Evolutionary conservation across 371 early-diverging fungal species (phyloP), one percentile per base, ranked within the genome.

Genomic region (Mucor mucedo): DNA sequence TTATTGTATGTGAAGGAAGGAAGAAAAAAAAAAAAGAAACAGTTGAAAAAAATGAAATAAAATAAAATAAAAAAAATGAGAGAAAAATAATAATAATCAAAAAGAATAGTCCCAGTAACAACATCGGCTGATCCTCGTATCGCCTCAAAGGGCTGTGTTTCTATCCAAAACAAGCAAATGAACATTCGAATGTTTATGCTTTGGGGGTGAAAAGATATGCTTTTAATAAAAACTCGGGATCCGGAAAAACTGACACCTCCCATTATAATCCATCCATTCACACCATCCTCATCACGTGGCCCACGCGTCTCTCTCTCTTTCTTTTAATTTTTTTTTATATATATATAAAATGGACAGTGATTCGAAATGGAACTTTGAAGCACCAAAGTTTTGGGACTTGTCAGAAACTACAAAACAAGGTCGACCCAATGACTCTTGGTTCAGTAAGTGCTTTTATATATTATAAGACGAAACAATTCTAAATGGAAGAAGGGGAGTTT

Each of bases 361-460:
- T 35, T 50, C 57, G 4, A 54, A 52, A 45, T 68, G 63, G 60
- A 63, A 63, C 3, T 68, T 68, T 50, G 52, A 59, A 28, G 55
- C 59, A 13, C 68, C 63, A 41, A 41, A 68, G 39, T 63, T 55
- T 39, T 68, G 68, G 68, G 63, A 68, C 55, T 49, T 68, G 14
- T 41, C 63, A 7, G 50, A 39, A 8, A 13, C 21, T 6, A 28
- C 44, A 10, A n/a, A 13, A 9, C 38, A 58, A 45, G n/a, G 59
- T 8, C 35, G 58, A 55, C 63, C 63, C 16, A 40, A 47, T 49
- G 68, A 68, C 35, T 28, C 42, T 2, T 68, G 68, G 68, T 68
- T 68, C 49, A 33, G 68, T 68, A 68, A 47, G 63, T 59, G 10
- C 10, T 7, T 7, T 21, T 21, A 21, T 21, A 21, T 21, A 21